Base-by-base conservation (phyloP, 2,329 filamentous ascomycete species). In the Colletotrichum siamense region DNA sequence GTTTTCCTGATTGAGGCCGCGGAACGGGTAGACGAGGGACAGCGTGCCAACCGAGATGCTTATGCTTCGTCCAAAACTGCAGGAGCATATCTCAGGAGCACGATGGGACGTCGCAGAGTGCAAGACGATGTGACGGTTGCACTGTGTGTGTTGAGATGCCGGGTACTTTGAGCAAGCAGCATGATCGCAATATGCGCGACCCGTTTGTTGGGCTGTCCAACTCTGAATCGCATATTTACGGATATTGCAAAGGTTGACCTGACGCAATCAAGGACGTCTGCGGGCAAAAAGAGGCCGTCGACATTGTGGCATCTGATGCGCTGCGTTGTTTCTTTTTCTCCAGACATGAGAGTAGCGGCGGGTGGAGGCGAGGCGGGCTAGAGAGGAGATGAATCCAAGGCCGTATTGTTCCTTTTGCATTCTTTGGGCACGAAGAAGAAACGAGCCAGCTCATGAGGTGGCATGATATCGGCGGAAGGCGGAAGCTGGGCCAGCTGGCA, bases 101-200 rank as follows among this genome's bases (percentile, higher is more conserved):
- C 24, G 67, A 61, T 57, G 62, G 68, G 68, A 66, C 62, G 72
- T 71, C 52, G 72, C 52, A 66, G 68, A 18, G 34, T 66, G 72
- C 68, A 52, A 30, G 52, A 32, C 69, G 61, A 72, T 72, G 55
- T 57, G 69, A 76, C 63, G 39, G 69, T 76, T 73, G 69, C 62
- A 73, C 63, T 68, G 71, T 70, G 30, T 74, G 71, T 52, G 57
- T 57, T 34, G 30, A 28, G 13, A 57, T 15, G 24, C 39, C 15
- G 64, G 24, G 71, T 69, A 71, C 57, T n/a, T 65, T 57, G 57
- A 32, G 16, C 39, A 39, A 32, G 16, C 39, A 39, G 30, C 66
- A 66, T 52, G 44, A 52, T 39, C 8, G 22, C 30, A 64, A 9
- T 32, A 63, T 32, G n/a, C 28, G n/a, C 32, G 30, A 39, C 30